Percentiles rank a stretch among this genome's conserved stretches.
Evolutionary conservation across 352 stramenopile genomes (phyloP).

Genomic region (Vaucheria bursata): DNA sequence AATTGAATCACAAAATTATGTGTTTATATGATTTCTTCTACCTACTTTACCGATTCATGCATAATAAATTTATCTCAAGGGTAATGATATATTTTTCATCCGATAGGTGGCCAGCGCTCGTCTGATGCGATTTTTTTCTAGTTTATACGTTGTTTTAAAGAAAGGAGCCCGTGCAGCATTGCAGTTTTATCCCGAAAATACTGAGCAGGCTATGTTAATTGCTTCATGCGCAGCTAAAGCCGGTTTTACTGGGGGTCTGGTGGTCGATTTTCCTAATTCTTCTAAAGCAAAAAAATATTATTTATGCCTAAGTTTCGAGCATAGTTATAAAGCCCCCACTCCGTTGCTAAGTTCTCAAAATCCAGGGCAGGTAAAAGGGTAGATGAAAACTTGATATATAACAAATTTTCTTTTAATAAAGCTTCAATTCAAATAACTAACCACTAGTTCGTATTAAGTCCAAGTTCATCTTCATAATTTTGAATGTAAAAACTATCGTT

Average conservation of each 20-base stretch:
- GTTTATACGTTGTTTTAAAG: constrained; percentile 68
- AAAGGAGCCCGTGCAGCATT: constrained; percentile 79
- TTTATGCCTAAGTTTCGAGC: constrained; percentile 89
- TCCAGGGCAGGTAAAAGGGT: constrained; percentile 53
- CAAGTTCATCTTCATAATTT: constrained; percentile 22
- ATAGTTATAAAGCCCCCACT: constrained; percentile 72
- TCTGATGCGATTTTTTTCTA: constrained; percentile 92
- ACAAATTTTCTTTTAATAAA: too few relatives aligned
- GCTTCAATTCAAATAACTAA: too few relatives aligned
- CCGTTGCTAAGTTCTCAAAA: constrained; percentile 64
- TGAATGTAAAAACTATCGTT: too few relatives aligned
- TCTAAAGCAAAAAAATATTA: constrained; percentile 99
- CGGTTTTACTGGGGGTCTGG: constrained; percentile 79
- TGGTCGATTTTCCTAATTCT: constrained; percentile 98
- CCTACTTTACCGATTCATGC: too few relatives aligned
- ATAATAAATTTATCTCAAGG: too few relatives aligned
- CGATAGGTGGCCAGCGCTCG: constrained; percentile 77
- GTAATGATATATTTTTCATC: too few relatives aligned
- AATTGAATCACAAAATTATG: too few relatives aligned
- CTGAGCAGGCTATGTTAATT: constrained; percentile 80
- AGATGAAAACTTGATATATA: constrained; percentile 43
- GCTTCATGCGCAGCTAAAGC: constrained; percentile 59
- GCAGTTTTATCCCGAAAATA: constrained; percentile 97
- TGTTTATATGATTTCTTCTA: too few relatives aligned
- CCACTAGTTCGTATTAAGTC: constrained; percentile 31